Percentiles rank a stretch among this genome's conserved stretches.
phyloP scores from a whole-genome alignment of 495 filamentous ascomycete genomes.

The Penicillium paradoxum region DNA sequence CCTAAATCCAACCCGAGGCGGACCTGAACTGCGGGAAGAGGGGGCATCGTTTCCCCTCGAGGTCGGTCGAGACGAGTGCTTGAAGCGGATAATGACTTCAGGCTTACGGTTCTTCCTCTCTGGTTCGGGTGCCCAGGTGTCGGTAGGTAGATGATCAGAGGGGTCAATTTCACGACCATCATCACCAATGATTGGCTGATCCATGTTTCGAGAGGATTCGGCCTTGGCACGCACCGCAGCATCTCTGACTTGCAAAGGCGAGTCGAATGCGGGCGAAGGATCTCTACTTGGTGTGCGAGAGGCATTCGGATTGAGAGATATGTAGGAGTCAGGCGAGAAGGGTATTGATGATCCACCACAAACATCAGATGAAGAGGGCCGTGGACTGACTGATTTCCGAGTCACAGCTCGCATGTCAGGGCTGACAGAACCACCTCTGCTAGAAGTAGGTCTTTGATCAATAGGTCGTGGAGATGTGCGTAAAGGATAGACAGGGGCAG shows the following conservation, averaged over 20 bases:
- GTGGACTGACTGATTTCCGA: slow-evolving; percentile 72
- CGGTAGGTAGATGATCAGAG: slow-evolving; percentile 84
- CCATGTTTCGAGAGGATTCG: slow-evolving; percentile 27
- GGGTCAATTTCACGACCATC: slow-evolving; percentile 88
- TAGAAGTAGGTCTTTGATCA: slow-evolving; percentile 22
- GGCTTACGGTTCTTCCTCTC: slow-evolving; percentile 66
- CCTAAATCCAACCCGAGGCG: slow-evolving; percentile 24
- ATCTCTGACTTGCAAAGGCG: slow-evolving; percentile 39
- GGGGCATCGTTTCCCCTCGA: slow-evolving; percentile 22
- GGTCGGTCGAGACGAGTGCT: slow-evolving; percentile 35
- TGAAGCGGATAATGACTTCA: slow-evolving; percentile 50
- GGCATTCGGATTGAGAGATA: slow-evolving; percentile 40
- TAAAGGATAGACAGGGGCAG: slow-evolving; percentile 33
- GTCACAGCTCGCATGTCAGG: slow-evolving; percentile 56
- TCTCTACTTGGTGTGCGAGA: slow-evolving; percentile 30
- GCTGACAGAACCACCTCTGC: slow-evolving; percentile 46
- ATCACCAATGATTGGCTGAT: slow-evolving; percentile 66
- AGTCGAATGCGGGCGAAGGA: slow-evolving; percentile 37
- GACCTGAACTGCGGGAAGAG: slow-evolving; percentile 5
- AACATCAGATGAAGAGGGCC: slow-evolving; percentile 51
- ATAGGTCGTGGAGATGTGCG: slow-evolving; percentile 31
- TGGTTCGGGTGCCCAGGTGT: slow-evolving; percentile 91
- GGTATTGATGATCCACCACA: slow-evolving; percentile 61
- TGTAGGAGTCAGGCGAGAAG: slow-evolving; percentile 82
- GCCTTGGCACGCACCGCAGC: slow-evolving; percentile 32